phyloP scores from a whole-genome alignment of 371 early-diverging fungal genomes.

The Haplosporangium sp. region DNA sequence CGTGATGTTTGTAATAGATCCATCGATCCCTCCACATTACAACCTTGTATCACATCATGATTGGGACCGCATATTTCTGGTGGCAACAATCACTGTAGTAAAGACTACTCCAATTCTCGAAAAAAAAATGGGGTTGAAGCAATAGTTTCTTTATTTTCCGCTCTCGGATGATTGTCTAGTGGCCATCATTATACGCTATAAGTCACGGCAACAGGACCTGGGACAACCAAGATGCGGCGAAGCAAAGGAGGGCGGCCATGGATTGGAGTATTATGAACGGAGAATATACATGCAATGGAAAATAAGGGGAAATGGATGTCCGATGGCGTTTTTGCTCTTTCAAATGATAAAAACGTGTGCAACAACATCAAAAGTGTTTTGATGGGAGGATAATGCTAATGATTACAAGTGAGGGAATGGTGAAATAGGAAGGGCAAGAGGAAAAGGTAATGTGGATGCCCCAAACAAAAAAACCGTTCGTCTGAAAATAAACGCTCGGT shows the following conservation, averaged over 20 bases:
- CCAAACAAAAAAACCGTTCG: no score
- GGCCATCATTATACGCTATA: constrained; percentile 23
- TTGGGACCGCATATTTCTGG: no score
- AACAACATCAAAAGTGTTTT: not conserved
- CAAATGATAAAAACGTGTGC: not conserved
- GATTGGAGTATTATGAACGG: constrained; percentile 16
- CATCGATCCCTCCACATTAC: no score
- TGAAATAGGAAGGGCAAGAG: not conserved
- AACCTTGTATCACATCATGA: no score
- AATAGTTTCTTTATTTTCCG: not conserved
- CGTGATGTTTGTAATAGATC: no score
- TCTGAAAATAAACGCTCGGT: not conserved
- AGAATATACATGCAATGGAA: constrained; percentile 18
- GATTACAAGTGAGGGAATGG: not conserved
- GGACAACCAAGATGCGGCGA: not conserved
- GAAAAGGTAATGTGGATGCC: not conserved
- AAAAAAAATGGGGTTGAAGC: no score
- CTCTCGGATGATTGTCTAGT: not conserved
- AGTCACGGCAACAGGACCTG: not conserved
- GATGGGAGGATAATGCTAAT: constrained; percentile 9
- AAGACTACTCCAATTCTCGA: no score
- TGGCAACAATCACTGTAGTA: no score
- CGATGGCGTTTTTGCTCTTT: not conserved
- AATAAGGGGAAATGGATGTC: constrained; percentile 1
- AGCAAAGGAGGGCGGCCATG: not conserved